Conservation (phyloP, 2,329 filamentous ascomycete genomes). For the Botrytis deweyae region DNA sequence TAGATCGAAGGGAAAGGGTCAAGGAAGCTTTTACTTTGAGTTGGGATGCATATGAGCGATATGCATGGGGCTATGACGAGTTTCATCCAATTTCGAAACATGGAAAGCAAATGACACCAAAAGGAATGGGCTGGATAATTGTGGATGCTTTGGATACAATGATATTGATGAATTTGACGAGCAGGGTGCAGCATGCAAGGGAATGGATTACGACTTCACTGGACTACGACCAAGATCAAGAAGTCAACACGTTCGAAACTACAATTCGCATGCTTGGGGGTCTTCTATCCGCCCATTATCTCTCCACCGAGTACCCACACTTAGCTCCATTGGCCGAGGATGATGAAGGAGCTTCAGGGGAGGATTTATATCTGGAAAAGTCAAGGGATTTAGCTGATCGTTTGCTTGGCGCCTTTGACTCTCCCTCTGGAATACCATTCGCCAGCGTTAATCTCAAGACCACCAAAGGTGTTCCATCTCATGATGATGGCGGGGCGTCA, state of each 20-base stretch:
- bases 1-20: slow-evolving; percentile 73
- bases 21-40: slow-evolving; percentile 87
- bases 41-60: slow-evolving; percentile 88
- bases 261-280: slow-evolving; percentile 97
- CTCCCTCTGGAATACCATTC: slow-evolving; percentile 80
- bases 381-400: slow-evolving; percentile 89
- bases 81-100: slow-evolving; percentile 80
- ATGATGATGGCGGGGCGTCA: slow-evolving; percentile 81
- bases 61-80: slow-evolving; percentile 92
- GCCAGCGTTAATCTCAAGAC: slow-evolving; percentile 86
- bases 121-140: slow-evolving; percentile 96
- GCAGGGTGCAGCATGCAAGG: slow-evolving; percentile 76
- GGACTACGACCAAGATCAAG: slow-evolving; percentile 87
- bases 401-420: slow-evolving; percentile 83
- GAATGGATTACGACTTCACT: slow-evolving; percentile 83
- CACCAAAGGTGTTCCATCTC: slow-evolving; percentile 72
- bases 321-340: slow-evolving; percentile 73
- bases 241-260: slow-evolving; percentile 97
- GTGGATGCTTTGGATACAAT: slow-evolving; percentile 93
- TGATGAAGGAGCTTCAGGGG: slow-evolving; percentile 69
- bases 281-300: slow-evolving; percentile 87
- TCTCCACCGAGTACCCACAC: slow-evolving; percentile 80
- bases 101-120: slow-evolving; percentile 79
- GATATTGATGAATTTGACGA: slow-evolving; percentile 97
- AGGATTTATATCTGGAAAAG: slow-evolving; percentile 95